Base-by-base conservation (phyloP, 495 filamentous ascomycete species). In the Podospora tetraspora region DNA sequence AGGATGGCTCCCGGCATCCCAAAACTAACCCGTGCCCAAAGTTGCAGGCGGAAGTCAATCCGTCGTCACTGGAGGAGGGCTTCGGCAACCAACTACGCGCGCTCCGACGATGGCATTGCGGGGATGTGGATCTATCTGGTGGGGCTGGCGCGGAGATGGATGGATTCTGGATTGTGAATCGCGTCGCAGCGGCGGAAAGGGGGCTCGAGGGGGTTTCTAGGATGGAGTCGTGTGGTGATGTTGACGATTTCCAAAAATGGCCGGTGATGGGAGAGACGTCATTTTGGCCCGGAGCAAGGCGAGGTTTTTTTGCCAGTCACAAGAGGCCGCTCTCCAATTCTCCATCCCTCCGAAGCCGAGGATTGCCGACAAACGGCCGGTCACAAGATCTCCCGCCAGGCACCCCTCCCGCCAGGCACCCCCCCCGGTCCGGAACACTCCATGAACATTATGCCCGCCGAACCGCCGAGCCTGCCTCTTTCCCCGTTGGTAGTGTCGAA, bases 321-420 rank as follows among this genome's bases (percentile, higher is more conserved):
- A 56, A 56, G 63, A 32, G 22, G 27, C 63, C 25, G 56, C 57
- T 37, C 25, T 25, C 43, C 57, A 30, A 52, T n/a, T 29, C 58
- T 63, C 70, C 68, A 57, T 63, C 63, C 70, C 69, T 64, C 68
- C 66, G 57, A 66, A 75, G 77, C 76, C 77, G 77, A 78, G 75
- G 73, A 77, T 79, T 79, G 70, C 77, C 77, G 77, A 43, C 34
- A 79, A 59, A 52, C 30, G 56, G 64, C 27, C 57, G n/a, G 30
- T 22, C 56, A 57, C 64, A 60, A 57, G 11, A 63, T 13, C 61
- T 22, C 27, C 60, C 29, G 24, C 11, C 27, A 22, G 61, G 27
- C 10, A 63, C 22, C 16, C n/a, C n/a, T n/a, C n/a, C n/a, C n/a
- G n/a, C n/a, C n/a, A n/a, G n/a, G n/a, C 23, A 16, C 24, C 12